Base-by-base conservation (phyloP, 2,329 filamentous ascomycete genomes). In the Sporothrix sp. region DNA sequence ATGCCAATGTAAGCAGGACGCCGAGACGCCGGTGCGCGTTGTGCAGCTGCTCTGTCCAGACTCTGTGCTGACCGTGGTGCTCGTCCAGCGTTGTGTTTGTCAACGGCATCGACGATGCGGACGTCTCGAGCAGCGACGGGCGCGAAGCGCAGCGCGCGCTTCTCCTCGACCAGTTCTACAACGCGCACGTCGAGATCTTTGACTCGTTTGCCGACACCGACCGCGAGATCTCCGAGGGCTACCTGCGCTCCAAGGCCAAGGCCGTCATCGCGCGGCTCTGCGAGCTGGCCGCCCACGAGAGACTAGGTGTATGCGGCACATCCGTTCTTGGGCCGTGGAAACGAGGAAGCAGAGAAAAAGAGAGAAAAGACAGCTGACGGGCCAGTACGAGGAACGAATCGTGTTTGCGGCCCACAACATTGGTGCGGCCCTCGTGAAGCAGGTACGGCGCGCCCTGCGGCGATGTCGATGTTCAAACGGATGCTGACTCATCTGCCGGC, bases 361-460 rank as follows among this genome's bases (percentile, higher is more conserved):
- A 39, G 11, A n/a, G n/a, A 5, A 27, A 16, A 27, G 7, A 20
- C 7, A 8, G 44, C 20, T 48, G 20, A 48, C 30, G n/a, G 27
- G 13, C 30, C 36, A 40, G 38, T 13, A 5, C 38, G 6, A 27
- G 13, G 14, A 33, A 14, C 2, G 2, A 6, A 44, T 52, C 21
- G n/a, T 48, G 4, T 48, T 48, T 42, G 10, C 37, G 7, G 50
- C 44, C 9, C 50, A 52, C 32, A 48, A 52, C 45, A 44, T 28
- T 14, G 50, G 50, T 10, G 44, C 50, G 2, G 45, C 45, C 3
- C 36, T 52, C 16, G 50, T 48, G 18, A 52, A 52, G 23, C 14
- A 48, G 45, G 50, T 48, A 32, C 5, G 20, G 16, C 21, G 21
- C 3, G 14, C 42, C 28, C 11, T 11, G 28, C 14, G 32, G 9